A percentile compares a stretch with the other conserved stretches of the same genome.
Conservation (phyloP, 345 rosid species). For the Abelmoschus esculentus region DNA sequence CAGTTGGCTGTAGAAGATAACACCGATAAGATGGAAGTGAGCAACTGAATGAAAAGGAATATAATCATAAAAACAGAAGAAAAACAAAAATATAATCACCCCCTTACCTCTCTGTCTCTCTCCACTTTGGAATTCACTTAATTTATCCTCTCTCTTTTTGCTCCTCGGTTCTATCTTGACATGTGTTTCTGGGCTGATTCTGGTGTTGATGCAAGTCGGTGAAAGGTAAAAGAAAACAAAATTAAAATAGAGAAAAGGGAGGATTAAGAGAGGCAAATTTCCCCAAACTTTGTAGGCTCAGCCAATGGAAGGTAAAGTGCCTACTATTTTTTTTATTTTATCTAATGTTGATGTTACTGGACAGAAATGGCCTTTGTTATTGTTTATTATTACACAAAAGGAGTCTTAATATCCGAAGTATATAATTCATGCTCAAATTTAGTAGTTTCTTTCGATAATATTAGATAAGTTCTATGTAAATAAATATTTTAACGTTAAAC, state of each 20-base stretch:
- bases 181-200: constrained; percentile 9
- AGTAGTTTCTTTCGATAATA: no score
- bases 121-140: neutral
- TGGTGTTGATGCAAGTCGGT: neutral
- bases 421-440: no score
- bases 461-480: no score
- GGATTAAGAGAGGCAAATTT: no score
- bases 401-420: no score
- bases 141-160: neutral
- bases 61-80: constrained; percentile 5
- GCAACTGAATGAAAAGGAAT: constrained; percentile 11
- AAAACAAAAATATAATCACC: neutral
- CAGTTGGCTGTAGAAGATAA: constrained; percentile 17
- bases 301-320: neutral
- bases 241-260: neutral
- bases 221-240: neutral
- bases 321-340: no score
- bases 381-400: no score
- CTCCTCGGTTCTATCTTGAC: neutral
- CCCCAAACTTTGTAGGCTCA: no score
- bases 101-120: constrained; percentile 9
- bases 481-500: no score
- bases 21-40: neutral
- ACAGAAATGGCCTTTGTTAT: neutral
- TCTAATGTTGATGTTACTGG: no score